Percentiles rank a stretch among this genome's conserved stretches.
Conservation (phyloP, 225 moss, liverwort and hornwort species). For the Bryum argenteum region DNA sequence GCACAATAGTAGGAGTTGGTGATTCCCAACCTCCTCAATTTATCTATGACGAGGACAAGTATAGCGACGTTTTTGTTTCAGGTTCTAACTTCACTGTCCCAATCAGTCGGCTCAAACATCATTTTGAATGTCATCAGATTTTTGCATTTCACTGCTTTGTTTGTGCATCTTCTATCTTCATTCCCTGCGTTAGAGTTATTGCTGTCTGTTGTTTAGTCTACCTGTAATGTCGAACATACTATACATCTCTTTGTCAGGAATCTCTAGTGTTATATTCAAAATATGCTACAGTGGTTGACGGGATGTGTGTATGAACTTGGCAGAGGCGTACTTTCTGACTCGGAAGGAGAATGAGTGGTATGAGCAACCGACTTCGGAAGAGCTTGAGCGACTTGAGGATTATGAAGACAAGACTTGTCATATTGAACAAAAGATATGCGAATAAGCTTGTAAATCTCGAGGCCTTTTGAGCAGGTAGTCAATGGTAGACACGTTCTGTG, state of each 20-base stretch:
- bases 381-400: conserved; percentile 37
- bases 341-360: conserved; percentile 85
- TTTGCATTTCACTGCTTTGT: not conserved
- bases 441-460: conserved; percentile 27
- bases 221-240: not conserved
- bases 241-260: not conserved
- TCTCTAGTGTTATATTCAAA: not conserved
- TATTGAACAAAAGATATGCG: conserved; percentile 35
- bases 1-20: conserved; percentile 85
- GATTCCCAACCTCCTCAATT: conserved; percentile 80
- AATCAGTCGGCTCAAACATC: conserved; percentile 6
- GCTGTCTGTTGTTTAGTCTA: not conserved
- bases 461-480: conserved; percentile 10
- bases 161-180: not conserved
- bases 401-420: conserved; percentile 50
- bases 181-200: not conserved
- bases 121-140: not conserved
- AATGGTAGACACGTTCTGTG: conserved; percentile 16
- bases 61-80: conserved; percentile 77
- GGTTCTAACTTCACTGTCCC: conserved; percentile 41
- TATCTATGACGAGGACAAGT: conserved; percentile 76
- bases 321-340: conserved; percentile 87
- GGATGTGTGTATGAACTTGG: conserved; percentile 5
- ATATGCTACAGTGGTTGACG: not conserved
- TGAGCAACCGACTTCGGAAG: conserved; percentile 50